Evolutionary conservation across 352 stramenopile species (phyloP), one percentile per base, ranked within the genome.

Genomic region (Globisporangium spinosum): DNA sequence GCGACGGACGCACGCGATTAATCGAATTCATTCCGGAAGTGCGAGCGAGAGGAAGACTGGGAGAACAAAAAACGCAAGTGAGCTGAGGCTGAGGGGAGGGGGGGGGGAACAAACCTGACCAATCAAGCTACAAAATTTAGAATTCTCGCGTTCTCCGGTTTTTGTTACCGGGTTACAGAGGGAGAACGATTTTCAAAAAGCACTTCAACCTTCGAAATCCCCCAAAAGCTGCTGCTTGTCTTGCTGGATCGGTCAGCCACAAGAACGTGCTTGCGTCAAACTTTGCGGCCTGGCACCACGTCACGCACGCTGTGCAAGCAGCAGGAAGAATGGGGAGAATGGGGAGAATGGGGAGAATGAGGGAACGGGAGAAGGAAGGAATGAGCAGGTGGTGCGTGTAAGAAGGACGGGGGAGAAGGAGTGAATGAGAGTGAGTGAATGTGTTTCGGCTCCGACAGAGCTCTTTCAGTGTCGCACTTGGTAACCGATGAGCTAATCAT

Each of bases 1-100:
- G 43, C 60, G 40, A n/a, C 55, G 29, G 55, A 65, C 27, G 40
- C 59, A 29, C 54, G 29, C 59, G 60, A 58, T 65, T 65, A 55
- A 65, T 65, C 49, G 55, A 65, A 65, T 47, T 12, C 17, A 32
- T 32, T 32, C 8, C 25, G 43, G 43, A 51, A 49, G 29, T 32
- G 29, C 29, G 29, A 32, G 29, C 17, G 40, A 49, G 13, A 25
- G 20, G 29, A 38, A 61, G 20, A 25, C 29, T 27, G 47, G 10
- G 9, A 34, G 8, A n/a, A 38, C 32, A n/a, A 43, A 13, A 35
- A 17, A 35, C n/a, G 59, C 20, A 47, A n/a, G 32, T 55, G 34
- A 43, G 38, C 2, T 43, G 10, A 32, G 29, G 35, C 34, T 40
- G 35, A 0, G 15, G 57, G 13, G 10, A 17, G 57, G 4, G 4